A percentile compares a stretch with the other conserved stretches of the same genome.
Conservation (phyloP, 108 stramenopile species). For the Aureococcus anophagefferens region DNA sequence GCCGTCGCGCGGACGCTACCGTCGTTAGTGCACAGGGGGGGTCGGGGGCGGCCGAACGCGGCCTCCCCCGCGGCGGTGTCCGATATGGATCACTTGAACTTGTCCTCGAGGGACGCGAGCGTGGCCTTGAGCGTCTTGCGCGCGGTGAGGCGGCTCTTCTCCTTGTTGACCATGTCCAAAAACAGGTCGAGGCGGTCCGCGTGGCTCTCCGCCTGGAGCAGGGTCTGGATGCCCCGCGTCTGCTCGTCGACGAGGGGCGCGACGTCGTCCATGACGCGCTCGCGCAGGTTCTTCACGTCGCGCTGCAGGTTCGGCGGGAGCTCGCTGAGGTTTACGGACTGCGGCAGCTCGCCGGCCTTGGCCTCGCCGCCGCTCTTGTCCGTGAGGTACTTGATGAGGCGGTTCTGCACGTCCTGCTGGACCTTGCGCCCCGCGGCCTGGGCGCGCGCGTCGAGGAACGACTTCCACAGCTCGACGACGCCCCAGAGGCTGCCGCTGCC, state of each 20-base stretch:
- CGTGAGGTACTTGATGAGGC: conserved; percentile 51
- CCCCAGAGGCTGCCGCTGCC: conserved; percentile 59
- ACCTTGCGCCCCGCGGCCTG: conserved; percentile 63
- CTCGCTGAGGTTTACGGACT: neutral
- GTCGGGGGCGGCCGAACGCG: no score
- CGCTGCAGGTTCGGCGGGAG: neutral
- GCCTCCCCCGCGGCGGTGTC: no score
- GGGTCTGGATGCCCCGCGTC: conserved; percentile 69
- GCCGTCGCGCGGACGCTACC: no score
- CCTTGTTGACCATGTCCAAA: conserved; percentile 56
- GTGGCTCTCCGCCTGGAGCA: conserved; percentile 62
- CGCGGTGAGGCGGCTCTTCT: conserved; percentile 55
- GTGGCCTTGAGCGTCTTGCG: conserved; percentile 57
- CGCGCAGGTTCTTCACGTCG: neutral
- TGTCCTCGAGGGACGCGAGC: conserved; percentile 23
- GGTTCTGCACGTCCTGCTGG: conserved; percentile 70
- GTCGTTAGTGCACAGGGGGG: no score
- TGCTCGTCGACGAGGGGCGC: conserved; percentile 59
- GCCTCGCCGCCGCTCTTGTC: conserved; percentile 51
- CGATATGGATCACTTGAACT: no score
- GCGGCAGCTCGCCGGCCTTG: conserved; percentile 54
- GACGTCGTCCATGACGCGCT: neutral
- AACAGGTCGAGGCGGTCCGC: conserved; percentile 48
- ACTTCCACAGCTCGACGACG: conserved; percentile 70
- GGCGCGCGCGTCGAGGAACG: conserved; percentile 62